Percentiles rank a stretch among this genome's conserved stretches.
These are phyloP conservation scores for Forsythia suspensa DNA, from an alignment of 257 asterid species.

Conservation along the genomic window DNA sequence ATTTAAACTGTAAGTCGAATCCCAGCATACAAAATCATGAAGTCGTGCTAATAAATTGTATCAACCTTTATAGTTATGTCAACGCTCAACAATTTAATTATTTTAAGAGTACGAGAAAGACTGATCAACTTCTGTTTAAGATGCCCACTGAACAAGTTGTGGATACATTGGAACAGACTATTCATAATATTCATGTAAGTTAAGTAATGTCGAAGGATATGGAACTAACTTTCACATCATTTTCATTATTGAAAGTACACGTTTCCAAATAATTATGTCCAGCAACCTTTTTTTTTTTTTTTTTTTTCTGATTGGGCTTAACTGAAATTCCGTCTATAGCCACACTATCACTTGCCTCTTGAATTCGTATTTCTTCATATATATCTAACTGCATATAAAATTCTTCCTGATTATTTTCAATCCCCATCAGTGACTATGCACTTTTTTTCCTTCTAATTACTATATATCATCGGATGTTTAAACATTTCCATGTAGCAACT, in stretches of 20 bases:
- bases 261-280: not conserved
- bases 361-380: not conserved
- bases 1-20: not conserved
- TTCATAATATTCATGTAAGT: not conserved
- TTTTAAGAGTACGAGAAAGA: not conserved
- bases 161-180: not conserved
- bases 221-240: not conserved
- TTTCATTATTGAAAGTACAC: not conserved
- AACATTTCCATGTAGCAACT: not conserved
- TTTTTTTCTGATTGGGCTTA: not conserved
- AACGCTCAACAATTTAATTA: not conserved
- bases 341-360: not conserved
- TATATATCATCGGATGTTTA: not conserved
- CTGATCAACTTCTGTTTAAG: not conserved
- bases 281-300: not conserved
- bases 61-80: not conserved
- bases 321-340: not conserved
- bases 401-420: not conserved
- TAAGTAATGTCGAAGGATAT: not conserved
- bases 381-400: not conserved
- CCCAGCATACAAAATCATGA: not conserved
- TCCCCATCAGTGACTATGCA: not conserved
- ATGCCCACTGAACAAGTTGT: not conserved
- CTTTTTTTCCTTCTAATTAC: not conserved
- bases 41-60: not conserved